These are phyloP conservation scores for Globisporangium spiculum DNA, from an alignment of 352 stramenopile genomes.

Conservation along the genomic window DNA sequence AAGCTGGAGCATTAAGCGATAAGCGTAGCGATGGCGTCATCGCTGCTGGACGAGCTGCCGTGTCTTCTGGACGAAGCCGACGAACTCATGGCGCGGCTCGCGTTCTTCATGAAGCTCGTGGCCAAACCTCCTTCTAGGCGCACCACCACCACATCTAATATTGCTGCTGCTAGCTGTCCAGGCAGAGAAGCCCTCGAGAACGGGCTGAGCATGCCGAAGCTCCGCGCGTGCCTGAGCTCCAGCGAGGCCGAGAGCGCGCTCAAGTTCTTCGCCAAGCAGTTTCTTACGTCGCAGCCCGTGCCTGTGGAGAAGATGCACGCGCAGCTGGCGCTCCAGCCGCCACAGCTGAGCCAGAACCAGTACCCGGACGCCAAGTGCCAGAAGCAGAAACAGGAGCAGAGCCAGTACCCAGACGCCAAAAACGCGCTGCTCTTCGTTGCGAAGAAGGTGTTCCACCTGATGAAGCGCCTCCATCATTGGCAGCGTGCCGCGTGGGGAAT, in stretches of 20 bases:
- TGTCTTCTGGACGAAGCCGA: slow-evolving; percentile 59
- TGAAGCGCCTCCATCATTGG: slow-evolving; percentile 66
- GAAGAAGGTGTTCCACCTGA: slow-evolving; percentile 43
- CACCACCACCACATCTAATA: background rate
- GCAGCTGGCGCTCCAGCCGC: slow-evolving; percentile 22
- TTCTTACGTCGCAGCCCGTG: slow-evolving; percentile 23
- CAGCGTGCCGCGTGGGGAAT: slow-evolving; percentile 51
- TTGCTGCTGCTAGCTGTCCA: background rate
- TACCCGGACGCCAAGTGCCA: no score
- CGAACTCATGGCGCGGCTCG: slow-evolving; percentile 49
- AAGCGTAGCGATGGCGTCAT: slow-evolving; percentile 34
- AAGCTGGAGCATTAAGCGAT: background rate
- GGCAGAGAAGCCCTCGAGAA: background rate
- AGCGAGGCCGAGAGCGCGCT: slow-evolving; percentile 16
- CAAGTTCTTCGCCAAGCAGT: slow-evolving; percentile 43
- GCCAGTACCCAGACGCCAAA: slow-evolving; percentile 1
- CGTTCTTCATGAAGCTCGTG: slow-evolving; percentile 26
- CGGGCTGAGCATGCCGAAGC: background rate
- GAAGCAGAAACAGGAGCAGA: background rate
- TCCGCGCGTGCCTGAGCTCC: slow-evolving; percentile 6
- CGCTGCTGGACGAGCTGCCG: slow-evolving; percentile 59
- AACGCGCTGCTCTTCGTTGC: slow-evolving; percentile 25
- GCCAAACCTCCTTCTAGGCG: background rate
- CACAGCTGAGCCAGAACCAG: no score
- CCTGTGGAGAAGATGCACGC: slow-evolving; percentile 26